Conservation (phyloP, 345 rosid genomes). For the Mallotus nudiflorus region DNA sequence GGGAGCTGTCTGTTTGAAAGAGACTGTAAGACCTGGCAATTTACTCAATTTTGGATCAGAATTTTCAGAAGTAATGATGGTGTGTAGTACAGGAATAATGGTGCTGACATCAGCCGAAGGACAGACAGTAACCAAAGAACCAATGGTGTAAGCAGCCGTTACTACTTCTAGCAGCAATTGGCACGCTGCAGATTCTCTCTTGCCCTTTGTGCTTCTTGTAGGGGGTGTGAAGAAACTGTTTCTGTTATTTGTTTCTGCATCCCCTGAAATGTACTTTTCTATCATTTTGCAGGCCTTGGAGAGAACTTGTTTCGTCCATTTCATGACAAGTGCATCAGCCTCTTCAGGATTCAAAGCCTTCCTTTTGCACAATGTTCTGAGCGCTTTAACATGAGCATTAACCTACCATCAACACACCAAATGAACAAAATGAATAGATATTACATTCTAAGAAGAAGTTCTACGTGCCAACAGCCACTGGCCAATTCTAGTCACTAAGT, state of each 20-base stretch:
- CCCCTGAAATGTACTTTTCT: slow-evolving; percentile 57
- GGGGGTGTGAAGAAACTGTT: slow-evolving; percentile 62
- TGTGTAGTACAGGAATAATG: slow-evolving; percentile 63
- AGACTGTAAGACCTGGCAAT: slow-evolving; percentile 50
- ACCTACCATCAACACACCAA: slow-evolving; percentile 58
- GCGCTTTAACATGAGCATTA: slow-evolving; percentile 89
- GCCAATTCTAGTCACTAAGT: neutral
- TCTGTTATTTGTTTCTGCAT: slow-evolving; percentile 37
- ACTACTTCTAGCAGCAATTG: slow-evolving; percentile 53
- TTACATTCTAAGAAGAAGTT: neutral
- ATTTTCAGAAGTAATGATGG: slow-evolving; percentile 75
- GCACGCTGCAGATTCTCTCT: slow-evolving; percentile 36
- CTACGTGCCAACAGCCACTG: neutral
- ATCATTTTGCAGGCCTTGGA: slow-evolving; percentile 58
- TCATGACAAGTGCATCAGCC: slow-evolving; percentile 64
- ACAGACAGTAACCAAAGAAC: slow-evolving; percentile 68
- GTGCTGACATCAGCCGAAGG: slow-evolving; percentile 68
- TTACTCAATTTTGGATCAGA: slow-evolving; percentile 60
- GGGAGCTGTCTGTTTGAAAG: slow-evolving; percentile 64
- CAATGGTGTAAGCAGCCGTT: slow-evolving; percentile 72
- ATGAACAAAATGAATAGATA: slow-evolving; percentile 1
- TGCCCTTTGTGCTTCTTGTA: slow-evolving; percentile 52
- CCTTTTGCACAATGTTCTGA: slow-evolving; percentile 73
- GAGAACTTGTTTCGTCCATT: slow-evolving; percentile 68
- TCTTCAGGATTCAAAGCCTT: slow-evolving; percentile 61